A percentile compares a stretch with the other conserved stretches of the same genome.
Conservation (phyloP, 2,329 filamentous ascomycete species). For the Xylariaceae sp. region DNA sequence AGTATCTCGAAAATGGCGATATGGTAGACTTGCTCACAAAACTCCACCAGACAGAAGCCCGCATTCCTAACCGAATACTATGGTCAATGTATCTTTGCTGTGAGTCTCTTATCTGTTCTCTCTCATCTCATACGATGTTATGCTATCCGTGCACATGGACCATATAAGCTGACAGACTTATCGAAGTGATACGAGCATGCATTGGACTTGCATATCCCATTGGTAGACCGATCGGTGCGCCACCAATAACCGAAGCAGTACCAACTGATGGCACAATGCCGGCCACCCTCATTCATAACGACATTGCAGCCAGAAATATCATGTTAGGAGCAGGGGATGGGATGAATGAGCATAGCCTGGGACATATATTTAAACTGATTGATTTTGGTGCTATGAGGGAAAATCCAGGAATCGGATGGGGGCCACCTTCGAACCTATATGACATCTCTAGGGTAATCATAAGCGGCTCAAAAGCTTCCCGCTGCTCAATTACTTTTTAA, state of each 20-base stretch:
- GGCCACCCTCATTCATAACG: background rate
- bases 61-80: slow-evolving; percentile 13
- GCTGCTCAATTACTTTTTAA: background rate
- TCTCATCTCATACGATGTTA: background rate
- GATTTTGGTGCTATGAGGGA: slow-evolving; percentile 5
- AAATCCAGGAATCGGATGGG: background rate
- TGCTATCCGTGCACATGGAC: background rate
- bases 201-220: slow-evolving; percentile 21
- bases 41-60: background rate
- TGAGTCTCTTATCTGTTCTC: background rate
- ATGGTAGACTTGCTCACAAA: background rate
- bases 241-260: slow-evolving; percentile 2
- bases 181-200: slow-evolving; percentile 9
- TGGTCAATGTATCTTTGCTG: slow-evolving; percentile 19
- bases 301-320: slow-evolving; percentile 12
- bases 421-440: background rate
- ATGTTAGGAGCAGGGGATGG: slow-evolving; percentile 3
- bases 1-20: slow-evolving; percentile 18
- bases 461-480: background rate
- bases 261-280: background rate
- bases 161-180: background rate
- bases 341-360: background rate
- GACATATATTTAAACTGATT: slow-evolving; percentile 10
- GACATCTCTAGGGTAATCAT: background rate
- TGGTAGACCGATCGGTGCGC: background rate